Base-by-base conservation (phyloP, 139 green algal genomes). In the Spirogloea muscicola region DNA sequence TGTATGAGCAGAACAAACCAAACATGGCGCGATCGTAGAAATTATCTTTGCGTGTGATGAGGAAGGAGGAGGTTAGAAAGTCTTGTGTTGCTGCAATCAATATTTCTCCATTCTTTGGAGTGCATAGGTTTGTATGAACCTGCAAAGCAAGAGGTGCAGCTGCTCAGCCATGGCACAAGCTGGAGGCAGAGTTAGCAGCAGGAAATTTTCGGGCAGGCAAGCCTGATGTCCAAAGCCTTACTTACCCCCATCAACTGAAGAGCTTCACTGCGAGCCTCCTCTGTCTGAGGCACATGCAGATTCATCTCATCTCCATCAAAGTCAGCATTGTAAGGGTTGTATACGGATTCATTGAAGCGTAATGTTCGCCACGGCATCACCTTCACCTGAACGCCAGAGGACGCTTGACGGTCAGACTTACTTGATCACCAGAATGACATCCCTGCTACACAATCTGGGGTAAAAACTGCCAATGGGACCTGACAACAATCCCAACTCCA, bases 301-400 rank as follows among this genome's bases (percentile, higher is more conserved):
- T 98, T 98, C 94, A 98, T 98, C 84, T 98, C 94, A 68, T 99
- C 94, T 6, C 94, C 94, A 81, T 99, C 94, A 84, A 99, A 99
- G 82, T 99, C 94, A 4, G 94, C 94, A 77, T 99, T 99, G 90
- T 97, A 99, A 33, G 94, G 94, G 29, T 82, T 87, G 89, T 93
- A 98, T 13, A 91, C 88, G 74, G 90, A 97, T 88, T 98, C 93
- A 84, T 99, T 99, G 89, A 99, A 97, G 38, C 94, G 86, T 36
- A 99, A 84, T 1, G 94, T 99, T 60, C 91, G 86, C 80, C 89
- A 95, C 2, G 87, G 87, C 80, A 93, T 86, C 55, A 98, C 88
- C 34, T 68, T 18, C 88, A 86, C 13, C 85, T 94, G 29, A n/a
- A n/a, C n/a, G n/a, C n/a, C n/a, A n/a, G n/a, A n/a, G n/a, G n/a